Conservation (phyloP, 2,329 filamentous ascomycete species). For the Colletotrichum eremochloae region DNA sequence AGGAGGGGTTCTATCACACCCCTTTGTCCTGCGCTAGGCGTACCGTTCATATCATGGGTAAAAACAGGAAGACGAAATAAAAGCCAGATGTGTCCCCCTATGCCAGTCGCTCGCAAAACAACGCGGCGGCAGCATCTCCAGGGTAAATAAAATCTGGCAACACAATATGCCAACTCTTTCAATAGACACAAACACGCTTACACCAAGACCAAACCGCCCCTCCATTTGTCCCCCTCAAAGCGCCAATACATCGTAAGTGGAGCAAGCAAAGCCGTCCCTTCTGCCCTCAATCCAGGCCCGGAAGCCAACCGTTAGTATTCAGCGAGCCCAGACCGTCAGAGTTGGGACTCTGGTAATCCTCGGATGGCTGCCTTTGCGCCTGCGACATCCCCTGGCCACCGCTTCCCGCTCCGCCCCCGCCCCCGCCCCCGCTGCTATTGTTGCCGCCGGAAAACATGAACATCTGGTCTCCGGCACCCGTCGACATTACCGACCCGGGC, state of each 20-base stretch:
- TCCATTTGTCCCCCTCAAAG: background rate
- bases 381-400: slow-evolving; percentile 11
- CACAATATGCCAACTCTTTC: background rate
- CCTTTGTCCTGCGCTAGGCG: background rate
- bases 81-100: background rate
- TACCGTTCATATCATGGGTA: background rate
- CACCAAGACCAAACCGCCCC: background rate
- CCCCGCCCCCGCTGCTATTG: background rate
- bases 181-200: background rate
- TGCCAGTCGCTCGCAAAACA: background rate
- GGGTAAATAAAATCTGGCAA: background rate
- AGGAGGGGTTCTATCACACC: background rate
- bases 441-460: slow-evolving; percentile 41
- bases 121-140: background rate
- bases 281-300: slow-evolving; percentile 51
- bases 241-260: background rate
- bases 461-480: slow-evolving; percentile 32
- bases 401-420: background rate
- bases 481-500: slow-evolving; percentile 23
- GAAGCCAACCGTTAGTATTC: slow-evolving; percentile 52
- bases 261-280: background rate
- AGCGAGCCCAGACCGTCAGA: slow-evolving; percentile 53
- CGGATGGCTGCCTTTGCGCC: slow-evolving; percentile 23
- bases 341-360: slow-evolving; percentile 33
- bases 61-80: background rate